Base-by-base conservation (phyloP, 495 filamentous ascomycete species). In the Aspergillus egyptiacus region DNA sequence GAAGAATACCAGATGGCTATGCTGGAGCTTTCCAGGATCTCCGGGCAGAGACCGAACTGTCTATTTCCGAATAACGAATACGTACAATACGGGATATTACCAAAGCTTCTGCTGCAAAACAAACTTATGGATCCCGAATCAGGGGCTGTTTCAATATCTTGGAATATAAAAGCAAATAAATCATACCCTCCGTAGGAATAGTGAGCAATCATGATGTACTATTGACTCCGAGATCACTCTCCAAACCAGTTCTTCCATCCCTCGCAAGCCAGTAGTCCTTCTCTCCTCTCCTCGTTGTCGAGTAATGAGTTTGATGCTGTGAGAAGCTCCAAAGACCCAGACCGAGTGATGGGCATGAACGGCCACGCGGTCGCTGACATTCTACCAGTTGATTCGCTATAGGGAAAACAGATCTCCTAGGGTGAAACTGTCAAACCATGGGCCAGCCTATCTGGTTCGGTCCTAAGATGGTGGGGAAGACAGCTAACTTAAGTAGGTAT, bases 101-200 rank as follows among this genome's bases (percentile, higher is more conserved):
- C 19, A 24, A 15, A 22, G 11, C 11, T 17, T 17, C n/a, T 18
- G 25, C 32, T 20, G 25, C 40, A 31, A 14, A 43, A 43, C 11
- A 42, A n/a, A n/a, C 19, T 27, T 10, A 19, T 32, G 5, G 18
- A 15, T 14, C 17, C 35, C 17, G 15, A 37, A 20, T 44, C 41
- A 44, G 41, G 41, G 41, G 41, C 27, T 33, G 23, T 14, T 25
- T 33, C 33, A 44, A 44, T n/a, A n/a, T n/a, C n/a, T n/a, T n/a
- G n/a, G n/a, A n/a, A n/a, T 33, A 44, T 44, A 33, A 33, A 44
- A 18, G 18, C 41, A 33, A 44, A 44, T 43, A 43, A 42, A 28
- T 17, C 39, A 7, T 15, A 17, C 6, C 6, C 8, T 27, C 24
- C 8, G 24, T 27, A 14, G 4, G 18, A n/a, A 9, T 14, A 19